Evolutionary conservation across 768 basidiomycete genomes (phyloP).

Genomic region (Suillus brevipes): DNA sequence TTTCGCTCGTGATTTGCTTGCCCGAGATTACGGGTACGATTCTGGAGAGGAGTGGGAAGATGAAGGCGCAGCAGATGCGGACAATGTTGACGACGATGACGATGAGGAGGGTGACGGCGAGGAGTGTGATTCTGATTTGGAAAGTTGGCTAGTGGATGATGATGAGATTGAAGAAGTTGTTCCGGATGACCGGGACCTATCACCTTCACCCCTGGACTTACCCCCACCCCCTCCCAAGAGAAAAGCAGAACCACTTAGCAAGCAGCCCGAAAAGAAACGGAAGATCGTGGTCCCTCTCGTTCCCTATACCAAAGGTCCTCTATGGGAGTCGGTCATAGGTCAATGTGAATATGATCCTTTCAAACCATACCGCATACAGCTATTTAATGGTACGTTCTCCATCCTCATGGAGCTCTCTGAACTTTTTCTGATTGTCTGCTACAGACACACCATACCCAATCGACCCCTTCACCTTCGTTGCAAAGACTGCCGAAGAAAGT

Average conservation of each 20-base stretch:
- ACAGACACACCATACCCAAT: slow-evolving; percentile 72
- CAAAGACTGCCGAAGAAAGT: slow-evolving; percentile 43
- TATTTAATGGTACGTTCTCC: slow-evolving; percentile 73
- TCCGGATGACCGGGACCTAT: slow-evolving; percentile 39
- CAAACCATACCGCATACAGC: slow-evolving; percentile 70
- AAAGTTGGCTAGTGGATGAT: slow-evolving; percentile 50
- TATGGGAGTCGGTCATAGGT: slow-evolving; percentile 73
- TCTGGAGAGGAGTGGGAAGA: slow-evolving; percentile 97
- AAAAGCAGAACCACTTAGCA: slow-evolving; percentile 49
- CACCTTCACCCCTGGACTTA: slow-evolving; percentile 31
- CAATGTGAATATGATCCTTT: slow-evolving; percentile 70
- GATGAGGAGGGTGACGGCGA: slow-evolving; percentile 68
- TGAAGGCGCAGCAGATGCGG: slow-evolving; percentile 73
- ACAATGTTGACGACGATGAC: slow-evolving; percentile 67
- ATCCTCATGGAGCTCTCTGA: slow-evolving; percentile 6
- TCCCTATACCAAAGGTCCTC: slow-evolving; percentile 80
- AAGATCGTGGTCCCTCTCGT: slow-evolving; percentile 78
- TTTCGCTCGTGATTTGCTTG: slow-evolving; percentile 72
- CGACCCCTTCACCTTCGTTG: slow-evolving; percentile 77
- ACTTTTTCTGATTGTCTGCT: slow-evolving; percentile 9
- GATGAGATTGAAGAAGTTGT: slow-evolving; percentile 67
- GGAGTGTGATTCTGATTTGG: slow-evolving; percentile 44
- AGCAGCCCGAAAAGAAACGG: slow-evolving; percentile 62
- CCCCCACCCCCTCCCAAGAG: slow-evolving; percentile 35
- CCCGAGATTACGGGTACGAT: slow-evolving; percentile 89